Base-by-base conservation (phyloP, 2,329 filamentous ascomycete species). In the Septoria petroselini region DNA sequence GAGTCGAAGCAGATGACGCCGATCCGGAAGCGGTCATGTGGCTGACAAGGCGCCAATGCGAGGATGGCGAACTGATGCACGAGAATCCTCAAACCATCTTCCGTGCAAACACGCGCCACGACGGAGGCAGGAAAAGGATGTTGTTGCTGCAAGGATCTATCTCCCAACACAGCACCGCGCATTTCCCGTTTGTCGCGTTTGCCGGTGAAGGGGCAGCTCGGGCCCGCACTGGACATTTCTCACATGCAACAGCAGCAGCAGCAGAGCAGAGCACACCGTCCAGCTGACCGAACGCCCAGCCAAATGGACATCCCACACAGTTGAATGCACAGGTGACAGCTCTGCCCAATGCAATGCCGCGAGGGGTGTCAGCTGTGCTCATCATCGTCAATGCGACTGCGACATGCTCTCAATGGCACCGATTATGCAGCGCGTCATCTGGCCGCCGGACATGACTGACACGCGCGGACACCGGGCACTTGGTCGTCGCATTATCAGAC, bases 321-420 rank as follows among this genome's bases (percentile, higher is more conserved):
- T 27, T 27, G 23, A 27, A 5, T 9, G 9, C 23, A 27, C 48
- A 51, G 18, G 43, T 25, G 50, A 45, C 21, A 37, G 19, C 14
- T 30, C 29, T 42, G 27, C 34, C 18, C 50, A 48, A 48, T 37
- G 39, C 38, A n/a, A n/a, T n/a, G n/a, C n/a, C n/a, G n/a, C 35
- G 50, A 48, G 31, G 50, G 43, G 29, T 45, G 48, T 41, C 41
- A 50, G 41, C 39, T 41, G 46, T 39, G 31, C 47, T 19, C n/a
- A n/a, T n/a, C n/a, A n/a, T 25, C 18, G 19, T 30, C 42, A 27
- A 27, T 31, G 42, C 40, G 6, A n/a, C 34, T 18, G n/a, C n/a
- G n/a, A n/a, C n/a, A n/a, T n/a, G n/a, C n/a, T n/a, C 33, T 30
- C 43, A 44, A 44, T 44, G 41, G 41, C 41, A 33, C 17, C 31